Conservation (phyloP, 1,284 basidiomycete genomes). For the Apiotrichum laibachii region DNA sequence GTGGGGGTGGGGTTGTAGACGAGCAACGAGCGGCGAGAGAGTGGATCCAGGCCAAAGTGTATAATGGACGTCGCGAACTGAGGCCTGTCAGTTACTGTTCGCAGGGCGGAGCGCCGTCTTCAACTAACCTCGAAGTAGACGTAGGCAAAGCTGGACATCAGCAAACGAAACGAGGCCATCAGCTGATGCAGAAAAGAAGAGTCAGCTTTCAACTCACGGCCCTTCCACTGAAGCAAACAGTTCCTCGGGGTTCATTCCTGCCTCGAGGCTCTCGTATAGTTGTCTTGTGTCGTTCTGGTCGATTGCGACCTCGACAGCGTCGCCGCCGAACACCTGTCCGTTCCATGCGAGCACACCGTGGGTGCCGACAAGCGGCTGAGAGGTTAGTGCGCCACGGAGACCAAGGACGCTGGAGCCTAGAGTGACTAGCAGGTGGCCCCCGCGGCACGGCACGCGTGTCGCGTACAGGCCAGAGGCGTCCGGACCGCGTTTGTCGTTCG, state of each 20-base stretch:
- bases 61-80: conserved; percentile 56
- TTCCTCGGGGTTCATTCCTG: conserved; percentile 54
- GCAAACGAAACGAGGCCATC: no score
- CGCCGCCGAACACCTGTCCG: conserved; percentile 71
- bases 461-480: conserved; percentile 29
- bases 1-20: conserved; percentile 42
- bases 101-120: background rate
- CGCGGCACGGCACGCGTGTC: background rate
- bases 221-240: conserved; percentile 72
- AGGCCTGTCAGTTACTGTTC: background rate
- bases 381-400: conserved; percentile 65
- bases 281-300: conserved; percentile 77
- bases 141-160: conserved; percentile 69
- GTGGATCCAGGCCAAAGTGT: conserved; percentile 81
- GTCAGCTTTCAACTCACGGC: conserved; percentile 64
- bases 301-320: conserved; percentile 63
- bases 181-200: background rate
- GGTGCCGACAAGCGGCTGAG: conserved; percentile 66
- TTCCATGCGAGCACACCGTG: conserved; percentile 79
- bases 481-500: conserved; percentile 31
- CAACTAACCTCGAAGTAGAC: conserved; percentile 67
- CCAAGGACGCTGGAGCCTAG: conserved; percentile 77
- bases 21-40: conserved; percentile 85
- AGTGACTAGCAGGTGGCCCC: conserved; percentile 33
- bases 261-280: conserved; percentile 61